Base-by-base conservation (phyloP, 805 yeast species). In the Ogataea allantospora region DNA sequence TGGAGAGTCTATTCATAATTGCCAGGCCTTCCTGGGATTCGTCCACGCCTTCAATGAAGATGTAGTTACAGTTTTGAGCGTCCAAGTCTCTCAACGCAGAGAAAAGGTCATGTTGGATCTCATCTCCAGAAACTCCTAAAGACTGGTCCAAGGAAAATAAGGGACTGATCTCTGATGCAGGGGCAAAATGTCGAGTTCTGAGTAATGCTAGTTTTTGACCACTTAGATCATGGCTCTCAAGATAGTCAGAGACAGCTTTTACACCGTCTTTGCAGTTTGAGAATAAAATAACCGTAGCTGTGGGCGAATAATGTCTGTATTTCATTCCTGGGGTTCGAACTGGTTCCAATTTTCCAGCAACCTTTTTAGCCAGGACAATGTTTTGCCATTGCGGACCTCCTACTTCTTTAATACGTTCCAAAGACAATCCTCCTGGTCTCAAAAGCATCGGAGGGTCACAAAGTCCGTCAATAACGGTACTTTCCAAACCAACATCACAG, bases 251-350 rank as follows among this genome's bases (percentile, higher is more conserved):
- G 3, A 44, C 24, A 1, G 53, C 36, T 5, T 28, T 10, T 53
- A 41, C 47, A 0, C 80, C 75, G 38, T 74, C 67, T 0, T 67
- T 68, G 32, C 77, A 67, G 17, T 77, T 71, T 16, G 68, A 61
- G 45, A 88, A 77, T 5, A 89, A 60, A 0, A 83, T 66, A 3
- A 93, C 98, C 42, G 74, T 78, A 0, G 97, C 96, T 2, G 73
- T 73, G 3, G 99, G 99, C 0, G 96, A 85, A 59, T 93, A 93
- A 60, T 93, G 99, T 50, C 85, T 80, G 58, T 93, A 93, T 57
- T 93, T 93, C 99, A 93, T 93, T 0, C 99, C 99, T 0, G 99
- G 99, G 0, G 99, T 93, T 50, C 84, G 74, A 0, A 84, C 95
- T 1, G 80, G 72, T 46, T 87, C 97, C 14, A 53, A 26, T 21